These are phyloP conservation scores for Dichomitus squalens DNA, from an alignment of 1,284 basidiomycete genomes.

Conservation along the genomic window DNA sequence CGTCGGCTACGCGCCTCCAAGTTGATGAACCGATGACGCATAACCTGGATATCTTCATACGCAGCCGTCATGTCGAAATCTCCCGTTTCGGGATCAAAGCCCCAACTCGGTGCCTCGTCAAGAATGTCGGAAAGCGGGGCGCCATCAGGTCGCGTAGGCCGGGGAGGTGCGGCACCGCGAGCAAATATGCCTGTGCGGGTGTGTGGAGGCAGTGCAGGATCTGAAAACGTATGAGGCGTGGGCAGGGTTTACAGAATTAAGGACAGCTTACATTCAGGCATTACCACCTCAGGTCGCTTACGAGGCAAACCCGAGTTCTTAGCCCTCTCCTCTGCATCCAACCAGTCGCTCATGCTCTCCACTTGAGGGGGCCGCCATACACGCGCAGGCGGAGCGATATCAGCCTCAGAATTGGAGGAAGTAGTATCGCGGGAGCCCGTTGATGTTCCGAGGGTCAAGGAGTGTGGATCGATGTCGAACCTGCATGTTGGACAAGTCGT, in stretches of 20 bases:
- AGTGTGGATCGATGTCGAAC: conserved; percentile 35
- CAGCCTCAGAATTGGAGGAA: not conserved
- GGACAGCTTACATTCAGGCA: conserved; percentile 14
- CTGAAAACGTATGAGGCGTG: not conserved
- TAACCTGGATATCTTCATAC: conserved; percentile 3
- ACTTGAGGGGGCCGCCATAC: conserved; percentile 30
- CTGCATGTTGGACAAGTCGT: conserved; percentile 37
- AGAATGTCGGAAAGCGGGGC: not conserved
- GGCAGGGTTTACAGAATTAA: too few relatives aligned
- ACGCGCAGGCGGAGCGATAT: not conserved
- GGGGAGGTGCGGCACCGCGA: not conserved
- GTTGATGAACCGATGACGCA: conserved; percentile 5
- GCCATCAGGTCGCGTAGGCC: not conserved
- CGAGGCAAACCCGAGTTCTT: conserved; percentile 14
- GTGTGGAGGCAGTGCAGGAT: not conserved
- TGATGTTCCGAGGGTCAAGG: conserved; percentile 26
- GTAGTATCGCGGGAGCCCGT: conserved; percentile 4
- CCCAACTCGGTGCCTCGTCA: conserved; percentile 1
- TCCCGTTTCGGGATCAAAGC: conserved; percentile 3
- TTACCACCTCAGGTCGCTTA: conserved; percentile 11
- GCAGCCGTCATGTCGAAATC: conserved; percentile 1
- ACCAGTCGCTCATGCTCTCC: conserved; percentile 26
- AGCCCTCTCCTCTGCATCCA: conserved; percentile 27
- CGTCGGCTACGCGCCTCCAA: not conserved
- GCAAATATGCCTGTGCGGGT: not conserved